Percentiles rank a stretch among this genome's conserved stretches.
Conservation (phyloP, 2,329 filamentous ascomycete species). For the Clathrospora elynae region DNA sequence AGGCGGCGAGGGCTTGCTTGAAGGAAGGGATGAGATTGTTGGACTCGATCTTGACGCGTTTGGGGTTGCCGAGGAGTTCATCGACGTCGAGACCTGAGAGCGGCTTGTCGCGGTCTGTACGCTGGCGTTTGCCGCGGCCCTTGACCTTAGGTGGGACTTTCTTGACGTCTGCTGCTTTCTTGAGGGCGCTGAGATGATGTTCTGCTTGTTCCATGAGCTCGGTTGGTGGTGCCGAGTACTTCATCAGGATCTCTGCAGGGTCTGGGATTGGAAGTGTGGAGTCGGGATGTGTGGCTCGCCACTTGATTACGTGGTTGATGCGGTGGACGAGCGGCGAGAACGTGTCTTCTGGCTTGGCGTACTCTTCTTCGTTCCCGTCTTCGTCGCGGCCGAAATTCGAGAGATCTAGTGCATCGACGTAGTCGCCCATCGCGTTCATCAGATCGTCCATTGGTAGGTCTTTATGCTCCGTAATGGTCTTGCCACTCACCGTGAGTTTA, state of each 20-base stretch:
- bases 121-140: slow-evolving; percentile 65
- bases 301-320: slow-evolving; percentile 82
- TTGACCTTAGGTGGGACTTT: slow-evolving; percentile 79
- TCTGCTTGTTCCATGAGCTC: slow-evolving; percentile 66
- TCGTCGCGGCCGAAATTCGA: slow-evolving; percentile 73
- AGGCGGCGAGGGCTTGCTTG: slow-evolving; percentile 72
- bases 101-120: slow-evolving; percentile 73
- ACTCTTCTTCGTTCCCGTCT: slow-evolving; percentile 68
- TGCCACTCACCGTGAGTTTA: slow-evolving; percentile 85
- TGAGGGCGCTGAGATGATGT: slow-evolving; percentile 65
- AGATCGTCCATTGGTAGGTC: slow-evolving; percentile 79
- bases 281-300: slow-evolving; percentile 78
- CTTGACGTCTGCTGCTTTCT: slow-evolving; percentile 77
- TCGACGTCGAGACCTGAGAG: slow-evolving; percentile 89
- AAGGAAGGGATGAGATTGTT: slow-evolving; percentile 89
- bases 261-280: slow-evolving; percentile 63
- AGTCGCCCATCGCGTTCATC: slow-evolving; percentile 81
- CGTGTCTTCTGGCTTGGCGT: slow-evolving; percentile 76
- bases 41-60: slow-evolving; percentile 61
- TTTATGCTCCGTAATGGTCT: slow-evolving; percentile 78
- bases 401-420: slow-evolving; percentile 92
- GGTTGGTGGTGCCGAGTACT: slow-evolving; percentile 73
- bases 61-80: slow-evolving; percentile 70
- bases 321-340: slow-evolving; percentile 88
- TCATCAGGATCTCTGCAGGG: slow-evolving; percentile 59